Percentiles rank a stretch among this genome's conserved stretches.
Conservation (phyloP, 148 eudicot genomes). For the Rhododendron vialii region DNA sequence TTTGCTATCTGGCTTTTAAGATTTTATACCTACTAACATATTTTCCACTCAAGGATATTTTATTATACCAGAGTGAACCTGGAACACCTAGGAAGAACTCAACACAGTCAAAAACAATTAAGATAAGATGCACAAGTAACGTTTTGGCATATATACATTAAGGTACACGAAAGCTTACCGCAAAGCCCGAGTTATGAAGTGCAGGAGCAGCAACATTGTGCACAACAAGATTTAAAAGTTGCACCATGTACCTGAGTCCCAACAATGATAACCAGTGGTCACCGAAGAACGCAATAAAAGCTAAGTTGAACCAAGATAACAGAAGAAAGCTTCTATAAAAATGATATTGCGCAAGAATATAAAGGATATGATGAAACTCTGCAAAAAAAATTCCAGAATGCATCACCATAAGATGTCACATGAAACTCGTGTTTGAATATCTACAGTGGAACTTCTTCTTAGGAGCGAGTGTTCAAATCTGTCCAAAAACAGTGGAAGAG, state of each 20-base stretch:
- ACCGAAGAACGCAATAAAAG: conserved; percentile 4
- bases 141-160: neutral
- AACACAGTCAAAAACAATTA: neutral
- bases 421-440: neutral
- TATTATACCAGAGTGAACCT: neutral
- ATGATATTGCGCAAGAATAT: neutral
- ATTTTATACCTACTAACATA: neutral
- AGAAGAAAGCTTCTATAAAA: neutral
- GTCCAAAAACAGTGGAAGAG: neutral
- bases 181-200: conserved; percentile 96
- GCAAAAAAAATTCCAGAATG: neutral
- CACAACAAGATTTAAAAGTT: conserved; percentile 76
- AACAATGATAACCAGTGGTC: conserved; percentile 6
- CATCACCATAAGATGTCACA: neutral
- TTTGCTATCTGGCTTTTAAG: neutral
- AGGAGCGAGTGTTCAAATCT: neutral
- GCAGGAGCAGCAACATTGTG: conserved; percentile 83
- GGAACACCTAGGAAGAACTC: neutral
- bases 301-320: neutral
- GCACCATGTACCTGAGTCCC: conserved; percentile 91
- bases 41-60: neutral
- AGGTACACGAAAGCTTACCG: conserved; percentile 48
- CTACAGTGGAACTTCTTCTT: neutral
- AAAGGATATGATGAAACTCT: neutral
- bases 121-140: conserved; percentile 1